Evolutionary conservation across 352 stramenopile species (phyloP), one percentile per base, ranked within the genome.

Genomic region (Phytophthora constricta): DNA sequence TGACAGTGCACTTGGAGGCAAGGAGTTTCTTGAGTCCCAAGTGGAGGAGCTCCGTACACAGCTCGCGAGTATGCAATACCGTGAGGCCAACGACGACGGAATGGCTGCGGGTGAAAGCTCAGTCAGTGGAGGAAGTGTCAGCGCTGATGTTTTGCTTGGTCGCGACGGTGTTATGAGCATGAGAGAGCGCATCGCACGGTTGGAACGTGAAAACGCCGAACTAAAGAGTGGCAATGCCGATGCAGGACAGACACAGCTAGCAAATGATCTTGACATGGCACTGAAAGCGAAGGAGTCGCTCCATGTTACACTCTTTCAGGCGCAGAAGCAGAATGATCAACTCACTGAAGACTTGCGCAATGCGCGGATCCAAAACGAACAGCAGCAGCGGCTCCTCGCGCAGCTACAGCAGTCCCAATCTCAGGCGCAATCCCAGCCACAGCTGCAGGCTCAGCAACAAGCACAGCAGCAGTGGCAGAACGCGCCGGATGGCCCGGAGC

Each of bases 11-110:
- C 49, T 93, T 14, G 80, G 84, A 33, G 88, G 84, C 3, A 94
- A 95, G 42, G 88, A 94, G 53, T 96, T 96, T 39, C 64, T 96
- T n/a, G 88, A 94, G 58, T 90, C 80, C 27, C 86, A 96, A 68
- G 72, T 94, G 13, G 88, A 96, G 43, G 88, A 94, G 48, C 59
- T 95, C 5, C 88, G 86, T 16, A 73, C 70, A 8, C 85, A 96
- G 48, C 23, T 96, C 4, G 71, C 80, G 26, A 85, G 72, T 47
- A 59, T 89, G 7, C 80, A 92, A 51, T 77, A 89, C 47, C 67
- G 76, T 7, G 70, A 81, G 55, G 43, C 66, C 0, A 72, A 76
- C 16, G 74, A 89, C 8, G 70, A 82, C 4, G 74, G 62, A 9
- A 77, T 79, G 57, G 77, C 50, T 72, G 56, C 61, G 2, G 62